A percentile compares a stretch with the other conserved stretches of the same genome.
phyloP scores from a whole-genome alignment of 805 yeast genomes.

The Yarrowia osloensis region DNA sequence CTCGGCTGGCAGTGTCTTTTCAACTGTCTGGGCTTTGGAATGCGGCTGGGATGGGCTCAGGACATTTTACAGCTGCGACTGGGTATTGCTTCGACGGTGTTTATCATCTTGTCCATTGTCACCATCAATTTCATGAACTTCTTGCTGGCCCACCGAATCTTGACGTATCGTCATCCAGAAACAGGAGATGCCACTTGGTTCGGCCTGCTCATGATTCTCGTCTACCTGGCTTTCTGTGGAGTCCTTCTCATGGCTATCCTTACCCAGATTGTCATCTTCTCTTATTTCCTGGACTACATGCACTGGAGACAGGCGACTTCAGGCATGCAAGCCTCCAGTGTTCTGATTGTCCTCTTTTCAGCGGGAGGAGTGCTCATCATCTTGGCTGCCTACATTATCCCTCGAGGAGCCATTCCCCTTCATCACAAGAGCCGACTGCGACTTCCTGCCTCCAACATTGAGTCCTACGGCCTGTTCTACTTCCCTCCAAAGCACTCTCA shows the following conservation, averaged over 20 bases:
- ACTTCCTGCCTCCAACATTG: slow-evolving; percentile 78
- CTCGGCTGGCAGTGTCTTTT: slow-evolving; percentile 55
- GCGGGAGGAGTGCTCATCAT: slow-evolving; percentile 54
- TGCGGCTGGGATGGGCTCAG: slow-evolving; percentile 61
- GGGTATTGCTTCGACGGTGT: slow-evolving; percentile 61
- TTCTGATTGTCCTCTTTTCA: slow-evolving; percentile 54
- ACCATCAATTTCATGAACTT: slow-evolving; percentile 59
- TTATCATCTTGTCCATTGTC: slow-evolving; percentile 60
- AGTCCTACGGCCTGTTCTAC: slow-evolving; percentile 60
- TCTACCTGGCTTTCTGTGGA: slow-evolving; percentile 57
- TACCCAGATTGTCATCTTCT: slow-evolving; percentile 61
- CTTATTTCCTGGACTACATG: slow-evolving; percentile 52
- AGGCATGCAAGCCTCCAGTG: slow-evolving; percentile 54
- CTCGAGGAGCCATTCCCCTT: slow-evolving; percentile 51
- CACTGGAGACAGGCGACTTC: slow-evolving; percentile 54
- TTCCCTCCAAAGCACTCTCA: slow-evolving; percentile 51
- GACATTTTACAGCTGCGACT: slow-evolving; percentile 49
- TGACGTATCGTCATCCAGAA: slow-evolving; percentile 77
- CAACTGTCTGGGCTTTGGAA: slow-evolving; percentile 59
- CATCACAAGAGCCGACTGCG: slow-evolving; percentile 38
- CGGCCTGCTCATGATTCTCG: slow-evolving; percentile 51
- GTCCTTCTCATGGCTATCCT: slow-evolving; percentile 67
- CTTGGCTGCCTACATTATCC: slow-evolving; percentile 53
- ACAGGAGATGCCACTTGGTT: slow-evolving; percentile 57
- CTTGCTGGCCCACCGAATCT: slow-evolving; percentile 68